These are phyloP conservation scores for Nicotiana knightiana DNA, from an alignment of 257 asterid genomes.

Conservation along the genomic window DNA sequence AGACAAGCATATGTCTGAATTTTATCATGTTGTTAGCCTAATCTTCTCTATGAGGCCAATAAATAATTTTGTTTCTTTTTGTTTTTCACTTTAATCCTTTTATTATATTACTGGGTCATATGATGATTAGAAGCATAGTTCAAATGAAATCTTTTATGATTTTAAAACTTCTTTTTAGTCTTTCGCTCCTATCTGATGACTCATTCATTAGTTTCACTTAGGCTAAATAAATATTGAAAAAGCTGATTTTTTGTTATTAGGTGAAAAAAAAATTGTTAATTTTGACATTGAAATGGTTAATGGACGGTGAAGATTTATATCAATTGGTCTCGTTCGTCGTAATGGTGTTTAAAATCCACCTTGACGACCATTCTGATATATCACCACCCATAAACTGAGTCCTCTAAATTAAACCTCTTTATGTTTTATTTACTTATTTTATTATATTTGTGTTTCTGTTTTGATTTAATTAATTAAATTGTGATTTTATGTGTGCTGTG, in stretches of 20 bases:
- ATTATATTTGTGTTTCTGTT: too few relatives aligned
- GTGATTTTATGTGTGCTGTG: background rate
- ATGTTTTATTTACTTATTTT: too few relatives aligned
- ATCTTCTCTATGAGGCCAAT: constrained; percentile 51
- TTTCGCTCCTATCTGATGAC: constrained; percentile 33
- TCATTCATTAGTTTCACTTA: background rate
- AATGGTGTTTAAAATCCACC: too few relatives aligned
- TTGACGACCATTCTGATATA: too few relatives aligned
- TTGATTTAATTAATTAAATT: too few relatives aligned
- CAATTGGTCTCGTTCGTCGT: constrained; percentile 18
- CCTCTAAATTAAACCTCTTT: too few relatives aligned
- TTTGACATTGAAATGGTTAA: background rate
- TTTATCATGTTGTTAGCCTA: constrained; percentile 27
- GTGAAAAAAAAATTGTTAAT: background rate
- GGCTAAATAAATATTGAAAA: background rate
- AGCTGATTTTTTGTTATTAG: background rate
- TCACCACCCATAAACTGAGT: too few relatives aligned
- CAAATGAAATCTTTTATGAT: constrained; percentile 25
- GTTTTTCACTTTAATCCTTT: background rate
- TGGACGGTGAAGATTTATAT: constrained; percentile 5
- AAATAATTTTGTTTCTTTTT: background rate
- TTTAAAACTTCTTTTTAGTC: constrained; percentile 4
- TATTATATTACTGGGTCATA: background rate
- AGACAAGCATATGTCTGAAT: constrained; percentile 45
- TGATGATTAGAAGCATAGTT: constrained; percentile 28